These are phyloP conservation scores for Fagus crenata DNA, from an alignment of 306 rosid species.

Conservation along the genomic window DNA sequence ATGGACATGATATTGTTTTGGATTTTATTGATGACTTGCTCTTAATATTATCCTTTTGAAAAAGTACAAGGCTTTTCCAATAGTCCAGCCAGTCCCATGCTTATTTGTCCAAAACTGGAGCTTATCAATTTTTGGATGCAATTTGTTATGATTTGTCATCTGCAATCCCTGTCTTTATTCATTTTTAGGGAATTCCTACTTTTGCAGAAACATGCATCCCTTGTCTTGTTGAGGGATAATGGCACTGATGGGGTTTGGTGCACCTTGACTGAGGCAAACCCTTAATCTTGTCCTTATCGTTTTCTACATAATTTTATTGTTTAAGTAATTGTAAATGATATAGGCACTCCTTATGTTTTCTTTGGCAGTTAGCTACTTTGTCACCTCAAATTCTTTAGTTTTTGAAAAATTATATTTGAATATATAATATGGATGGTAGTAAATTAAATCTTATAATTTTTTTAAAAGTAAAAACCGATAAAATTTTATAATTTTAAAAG, in stretches of 20 bases:
- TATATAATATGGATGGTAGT: too few relatives aligned
- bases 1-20: conserved; percentile 12
- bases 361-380: not conserved
- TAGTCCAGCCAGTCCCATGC: conserved; percentile 37
- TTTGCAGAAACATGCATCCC: conserved; percentile 22
- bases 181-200: conserved; percentile 44
- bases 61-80: conserved; percentile 30
- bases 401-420: too few relatives aligned
- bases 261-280: conserved; percentile 31
- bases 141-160: conserved; percentile 28
- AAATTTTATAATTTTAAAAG: too few relatives aligned
- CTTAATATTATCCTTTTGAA: conserved; percentile 2
- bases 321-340: not conserved
- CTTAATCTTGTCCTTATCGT: not conserved
- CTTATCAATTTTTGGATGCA: conserved; percentile 16
- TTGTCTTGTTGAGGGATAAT: conserved; percentile 37
- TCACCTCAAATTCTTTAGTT: not conserved
- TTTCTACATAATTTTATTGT: conserved; percentile 8
- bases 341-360: not conserved
- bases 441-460: too few relatives aligned
- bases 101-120: conserved; percentile 25
- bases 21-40: not conserved
- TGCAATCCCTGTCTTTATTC: conserved; percentile 54
- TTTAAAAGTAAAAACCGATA: not conserved
- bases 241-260: conserved; percentile 42